Evolutionary conservation across 768 basidiomycete genomes (phyloP), one percentile per base, ranked within the genome.

Genomic region (Termitomyces sp.): DNA sequence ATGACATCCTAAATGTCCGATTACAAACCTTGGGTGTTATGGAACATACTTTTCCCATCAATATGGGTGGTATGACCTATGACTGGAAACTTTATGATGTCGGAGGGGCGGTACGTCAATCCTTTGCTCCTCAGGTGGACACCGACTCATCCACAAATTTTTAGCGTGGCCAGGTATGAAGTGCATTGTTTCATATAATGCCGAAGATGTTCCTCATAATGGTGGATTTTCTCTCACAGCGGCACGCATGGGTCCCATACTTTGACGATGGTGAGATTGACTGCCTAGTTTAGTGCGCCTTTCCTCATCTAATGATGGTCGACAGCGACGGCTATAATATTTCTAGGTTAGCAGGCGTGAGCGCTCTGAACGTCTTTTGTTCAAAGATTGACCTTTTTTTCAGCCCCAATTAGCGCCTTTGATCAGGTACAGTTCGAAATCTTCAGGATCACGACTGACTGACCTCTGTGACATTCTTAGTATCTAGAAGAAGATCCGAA

Each of bases 71-170:
- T 3, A 76, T 74, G 55, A 76, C 76, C 43, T 88, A 87, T 65
- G 80, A 84, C 53, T 92, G 90, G 89, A 80, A 84, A 56, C 73
- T 92, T 54, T 93, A 87, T 66, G 91, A 93, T 67, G 90, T 93
- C 38, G 89, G 90, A 41, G 91, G 91, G 46, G 86, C 87, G 51
- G 86, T 91, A 66, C 67, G 87, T 77, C 46, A 46, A 53, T 61
- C 51, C 17, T 19, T 51, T 40, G 31, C 61, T 44, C 56, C 44
- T 3, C 55, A 28, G 55, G 40, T n/a, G 23, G 30, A 51, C 21
- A 60, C 30, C 56, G 43, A 35, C 30, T 46, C 33, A 52, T 38
- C 21, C 45, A 47, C 51, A 21, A 37, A 53, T 45, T n/a, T 31
- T 11, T 66, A 86, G 85, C 78, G 83, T 49, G 82, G 84, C 30